Percentiles rank a stretch among this genome's conserved stretches.
Conservation (phyloP, 1,284 basidiomycete species). For the Jaminaea rosea region DNA sequence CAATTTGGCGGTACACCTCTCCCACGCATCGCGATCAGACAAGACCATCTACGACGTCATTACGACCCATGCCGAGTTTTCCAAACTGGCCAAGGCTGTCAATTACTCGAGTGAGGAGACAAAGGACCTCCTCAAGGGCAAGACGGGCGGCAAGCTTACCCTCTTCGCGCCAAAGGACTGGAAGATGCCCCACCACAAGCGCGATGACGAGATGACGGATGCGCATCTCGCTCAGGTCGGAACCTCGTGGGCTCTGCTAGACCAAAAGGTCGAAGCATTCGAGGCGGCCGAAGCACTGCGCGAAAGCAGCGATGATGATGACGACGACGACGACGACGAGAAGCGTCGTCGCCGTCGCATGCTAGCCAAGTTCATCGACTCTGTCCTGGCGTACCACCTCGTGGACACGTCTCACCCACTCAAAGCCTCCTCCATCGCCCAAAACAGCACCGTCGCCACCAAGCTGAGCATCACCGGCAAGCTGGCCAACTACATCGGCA, state of each 20-base stretch:
- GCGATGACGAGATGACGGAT: constrained; percentile 9
- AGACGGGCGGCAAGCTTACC: constrained; percentile 14
- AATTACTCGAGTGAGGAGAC: constrained; percentile 30
- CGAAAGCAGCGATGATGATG: background rate
- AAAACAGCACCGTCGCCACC: constrained; percentile 59
- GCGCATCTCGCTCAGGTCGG: background rate
- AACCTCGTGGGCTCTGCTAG: constrained; percentile 13
- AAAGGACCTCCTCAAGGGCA: constrained; percentile 25
- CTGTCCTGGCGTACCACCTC: constrained; percentile 59
- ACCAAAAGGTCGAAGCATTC: constrained; percentile 16
- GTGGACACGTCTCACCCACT: constrained; percentile 51
- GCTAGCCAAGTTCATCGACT: constrained; percentile 53
- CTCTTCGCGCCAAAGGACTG: constrained; percentile 34
- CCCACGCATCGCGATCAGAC: background rate
- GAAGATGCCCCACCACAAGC: constrained; percentile 20
- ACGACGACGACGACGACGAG: constrained; percentile 50
- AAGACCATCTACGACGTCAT: constrained; percentile 31
- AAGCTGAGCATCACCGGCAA: constrained; percentile 48
- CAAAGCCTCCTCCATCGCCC: constrained; percentile 50
- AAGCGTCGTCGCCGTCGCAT: constrained; percentile 54
- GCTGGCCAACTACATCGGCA: constrained; percentile 39
- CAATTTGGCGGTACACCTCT: background rate
- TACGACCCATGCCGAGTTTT: constrained; percentile 19
- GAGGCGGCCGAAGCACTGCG: constrained; percentile 11
- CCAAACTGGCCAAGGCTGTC: constrained; percentile 26